Conservation (phyloP, 768 basidiomycete species). For the Strobilomyces confusus region DNA sequence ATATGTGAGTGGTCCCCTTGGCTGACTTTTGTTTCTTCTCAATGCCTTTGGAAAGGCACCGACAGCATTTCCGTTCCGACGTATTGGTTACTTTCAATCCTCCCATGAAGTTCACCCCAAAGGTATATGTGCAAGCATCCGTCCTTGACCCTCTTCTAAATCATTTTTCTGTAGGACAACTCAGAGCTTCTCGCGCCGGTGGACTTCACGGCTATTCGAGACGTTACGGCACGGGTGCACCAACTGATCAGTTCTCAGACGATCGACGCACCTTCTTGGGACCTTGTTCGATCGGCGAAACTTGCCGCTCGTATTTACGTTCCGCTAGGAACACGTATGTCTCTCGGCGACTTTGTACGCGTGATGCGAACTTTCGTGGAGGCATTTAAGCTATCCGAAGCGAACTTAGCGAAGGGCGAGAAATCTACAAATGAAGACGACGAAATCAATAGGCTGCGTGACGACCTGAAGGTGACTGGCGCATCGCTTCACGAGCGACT, state of each 20-base stretch:
- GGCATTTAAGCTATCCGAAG: conserved; percentile 53
- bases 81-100: conserved; percentile 80
- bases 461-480: conserved; percentile 56
- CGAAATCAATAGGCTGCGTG: conserved; percentile 35
- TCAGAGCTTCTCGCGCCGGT: conserved; percentile 70
- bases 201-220: conserved; percentile 55
- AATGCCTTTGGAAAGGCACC: conserved; percentile 49
- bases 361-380: conserved; percentile 73
- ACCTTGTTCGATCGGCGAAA: conserved; percentile 68
- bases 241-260: conserved; percentile 72
- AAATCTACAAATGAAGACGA: conserved; percentile 24
- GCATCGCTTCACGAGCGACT: neutral
- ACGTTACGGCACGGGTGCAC: conserved; percentile 58
- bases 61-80: conserved; percentile 84
- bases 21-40: neutral
- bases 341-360: conserved; percentile 79
- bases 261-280: conserved; percentile 83
- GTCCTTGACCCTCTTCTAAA: neutral
- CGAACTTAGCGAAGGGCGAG: conserved; percentile 23
- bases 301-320: conserved; percentile 78
- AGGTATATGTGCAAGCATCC: conserved; percentile 39
- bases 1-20: conserved; percentile 48
- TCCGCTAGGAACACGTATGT: conserved; percentile 84
- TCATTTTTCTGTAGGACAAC: conserved; percentile 48
- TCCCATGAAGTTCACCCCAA: conserved; percentile 61